phyloP scores from a whole-genome alignment of 371 early-diverging fungal species.

The Saksenaea vasiformis region DNA sequence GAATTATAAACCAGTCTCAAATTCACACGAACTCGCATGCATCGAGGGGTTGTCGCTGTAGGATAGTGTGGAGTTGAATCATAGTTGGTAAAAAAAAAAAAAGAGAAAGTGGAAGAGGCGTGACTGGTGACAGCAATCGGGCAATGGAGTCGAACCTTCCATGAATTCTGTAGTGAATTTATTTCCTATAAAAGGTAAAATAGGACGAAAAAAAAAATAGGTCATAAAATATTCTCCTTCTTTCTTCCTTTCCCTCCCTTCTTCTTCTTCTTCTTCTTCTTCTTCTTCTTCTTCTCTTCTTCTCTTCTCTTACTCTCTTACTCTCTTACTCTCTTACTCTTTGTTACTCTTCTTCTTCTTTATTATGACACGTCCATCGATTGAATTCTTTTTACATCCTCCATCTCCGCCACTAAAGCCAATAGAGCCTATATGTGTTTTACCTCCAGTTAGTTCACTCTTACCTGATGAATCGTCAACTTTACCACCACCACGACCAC shows the following conservation, averaged over 20 bases:
- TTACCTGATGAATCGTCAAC: conserved; percentile 15
- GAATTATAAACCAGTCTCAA: not conserved
- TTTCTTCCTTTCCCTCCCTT: conserved; percentile 18
- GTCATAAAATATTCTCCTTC: conserved; percentile 14
- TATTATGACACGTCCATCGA: conserved; percentile 15
- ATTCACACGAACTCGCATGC: conserved; percentile 5
- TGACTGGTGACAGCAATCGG: conserved; percentile 11
- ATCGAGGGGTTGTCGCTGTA: conserved; percentile 1
- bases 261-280: conserved; percentile 1
- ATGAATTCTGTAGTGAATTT: not conserved
- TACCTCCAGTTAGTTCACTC: conserved; percentile 25
- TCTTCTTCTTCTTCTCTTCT: conserved; percentile 6
- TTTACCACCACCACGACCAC: conserved; percentile 9
- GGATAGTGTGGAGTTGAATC: conserved; percentile 2
- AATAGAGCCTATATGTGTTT: conserved; percentile 6
- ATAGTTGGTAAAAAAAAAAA: not conserved
- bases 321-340: not conserved
- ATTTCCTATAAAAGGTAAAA: conserved; percentile 11
- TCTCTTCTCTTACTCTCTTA: conserved; percentile 9
- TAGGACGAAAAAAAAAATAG: conserved; percentile 11
- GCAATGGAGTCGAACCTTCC: conserved; percentile 10
- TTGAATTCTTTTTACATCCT: conserved; percentile 29
- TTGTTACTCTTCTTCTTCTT: not conserved
- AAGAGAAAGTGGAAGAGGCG: conserved; percentile 2
- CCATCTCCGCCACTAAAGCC: conserved; percentile 19